Evolutionary conservation across 2,329 filamentous ascomycete species (phyloP).

Genomic region (Davidsoniella neocaledoniae): DNA sequence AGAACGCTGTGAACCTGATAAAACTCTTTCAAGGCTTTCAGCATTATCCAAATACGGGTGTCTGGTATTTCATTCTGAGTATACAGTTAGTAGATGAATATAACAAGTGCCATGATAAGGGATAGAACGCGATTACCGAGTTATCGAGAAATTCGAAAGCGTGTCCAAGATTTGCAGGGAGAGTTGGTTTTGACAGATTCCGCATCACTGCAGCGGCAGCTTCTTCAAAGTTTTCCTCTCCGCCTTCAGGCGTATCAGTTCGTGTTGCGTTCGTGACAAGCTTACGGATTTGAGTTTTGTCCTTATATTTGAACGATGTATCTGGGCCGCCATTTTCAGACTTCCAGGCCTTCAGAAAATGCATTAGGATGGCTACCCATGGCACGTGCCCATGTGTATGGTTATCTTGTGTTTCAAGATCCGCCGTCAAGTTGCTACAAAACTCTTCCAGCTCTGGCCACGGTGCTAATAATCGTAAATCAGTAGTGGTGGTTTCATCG

Average conservation of each 20-base stretch:
- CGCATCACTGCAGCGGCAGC: conserved; percentile 77
- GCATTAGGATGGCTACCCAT: conserved; percentile 64
- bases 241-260: conserved; percentile 61
- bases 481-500: conserved; percentile 66
- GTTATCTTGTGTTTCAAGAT: conserved; percentile 52
- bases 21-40: conserved; percentile 62
- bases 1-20: conserved; percentile 55
- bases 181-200: conserved; percentile 51
- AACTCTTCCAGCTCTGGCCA: conserved; percentile 70
- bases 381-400: conserved; percentile 87
- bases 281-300: conserved; percentile 70
- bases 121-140: too few species aligned
- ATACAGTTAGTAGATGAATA: background rate
- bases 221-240: conserved; percentile 95
- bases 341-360: conserved; percentile 67
- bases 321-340: conserved; percentile 53
- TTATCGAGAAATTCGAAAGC: conserved; percentile 38
- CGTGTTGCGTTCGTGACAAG: conserved; percentile 51
- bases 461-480: conserved; percentile 67
- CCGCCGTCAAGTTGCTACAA: conserved; percentile 44
- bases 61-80: background rate
- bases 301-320: conserved; percentile 45
- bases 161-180: conserved; percentile 54
- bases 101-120: background rate
- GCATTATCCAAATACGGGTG: conserved; percentile 66